Base-by-base conservation (phyloP, 352 stramenopile species). In the Pythium coloratum region DNA sequence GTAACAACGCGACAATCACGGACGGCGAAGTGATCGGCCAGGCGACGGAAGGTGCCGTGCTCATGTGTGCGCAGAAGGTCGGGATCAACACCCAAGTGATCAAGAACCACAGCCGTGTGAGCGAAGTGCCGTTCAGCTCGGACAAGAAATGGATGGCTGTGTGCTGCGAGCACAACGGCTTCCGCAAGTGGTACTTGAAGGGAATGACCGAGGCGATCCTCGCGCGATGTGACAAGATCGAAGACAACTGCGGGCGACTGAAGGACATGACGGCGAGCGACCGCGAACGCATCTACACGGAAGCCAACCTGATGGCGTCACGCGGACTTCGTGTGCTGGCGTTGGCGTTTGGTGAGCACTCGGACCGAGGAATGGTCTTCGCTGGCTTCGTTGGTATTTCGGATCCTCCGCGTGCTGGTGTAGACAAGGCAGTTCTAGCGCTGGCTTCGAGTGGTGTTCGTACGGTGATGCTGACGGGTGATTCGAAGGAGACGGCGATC, bases 61-160 rank as follows among this genome's bases (percentile, higher is more conserved):
- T 93, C 8, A 58, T 91, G 49, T 89, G 82, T 26, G 79, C 89
- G 7, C 78, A 84, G 57, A 89, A 90, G 62, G 71, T 92, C 28
- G 82, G 81, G 32, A 84, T 92, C 40, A 77, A 74, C 13, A 55
- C 67, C 10, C 55, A 64, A 0, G 62, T 79, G 1, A 75, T 80
- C 44, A 70, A 71, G 55, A 76, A 81, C 70, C 88, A 76, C 84
- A 88, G 68, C 51, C 84, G 97, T 55, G 76, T 95, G 0, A 89
- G 89, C 38, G 94, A 98, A 77, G 88, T 98, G 46, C 91, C 96
- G 0, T 99, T 99, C 77, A 97, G 84, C 59, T 98, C 92, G 28
- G 96, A 98, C 62, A 93, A 96, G 59, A 99, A 99, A 70, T 92
- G 89, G 76, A 99, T 99, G 97, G 96, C 98, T 67, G 94, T 99